These are phyloP conservation scores for Prunus davidiana DNA, from an alignment of 306 rosid species.

Conservation along the genomic window DNA sequence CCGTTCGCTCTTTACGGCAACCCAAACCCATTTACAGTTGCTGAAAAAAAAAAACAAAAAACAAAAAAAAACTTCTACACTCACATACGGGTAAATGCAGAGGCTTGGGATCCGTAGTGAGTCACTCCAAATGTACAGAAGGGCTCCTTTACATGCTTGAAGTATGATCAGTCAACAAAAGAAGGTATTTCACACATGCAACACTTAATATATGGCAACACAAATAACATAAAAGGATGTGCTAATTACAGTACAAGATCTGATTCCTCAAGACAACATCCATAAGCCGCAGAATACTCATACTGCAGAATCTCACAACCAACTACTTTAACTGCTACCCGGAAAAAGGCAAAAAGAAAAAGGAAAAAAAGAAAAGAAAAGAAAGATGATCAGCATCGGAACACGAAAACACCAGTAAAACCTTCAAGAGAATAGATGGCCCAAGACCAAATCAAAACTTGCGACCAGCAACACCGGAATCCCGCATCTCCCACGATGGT, in stretches of 20 bases:
- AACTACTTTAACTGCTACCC: conserved; percentile 12
- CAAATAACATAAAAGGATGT: not conserved
- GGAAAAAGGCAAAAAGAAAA: not conserved
- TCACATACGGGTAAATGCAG: no score
- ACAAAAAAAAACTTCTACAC: no score
- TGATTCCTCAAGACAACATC: conserved; percentile 19
- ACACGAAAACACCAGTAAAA: not conserved
- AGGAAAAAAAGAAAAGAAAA: not conserved
- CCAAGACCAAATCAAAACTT: conserved; percentile 31
- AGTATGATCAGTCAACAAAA: not conserved
- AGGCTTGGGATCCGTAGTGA: no score
- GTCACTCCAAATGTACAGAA: no score
- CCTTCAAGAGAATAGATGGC: not conserved
- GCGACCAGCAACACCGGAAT: conserved; percentile 21
- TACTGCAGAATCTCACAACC: conserved; percentile 23
- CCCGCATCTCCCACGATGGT: conserved; percentile 77
- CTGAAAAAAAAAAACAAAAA: no score
- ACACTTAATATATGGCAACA: not conserved
- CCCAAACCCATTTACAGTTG: no score
- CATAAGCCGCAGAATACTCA: conserved; percentile 15
- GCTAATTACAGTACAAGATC: conserved; percentile 4
- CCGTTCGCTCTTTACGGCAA: no score
- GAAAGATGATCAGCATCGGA: not conserved
- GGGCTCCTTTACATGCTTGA: not conserved
- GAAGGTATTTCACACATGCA: not conserved